Evolutionary conservation across 2,329 filamentous ascomycete species (phyloP), one percentile per base, ranked within the genome.

Genomic region (Nigrospora osmanthi): DNA sequence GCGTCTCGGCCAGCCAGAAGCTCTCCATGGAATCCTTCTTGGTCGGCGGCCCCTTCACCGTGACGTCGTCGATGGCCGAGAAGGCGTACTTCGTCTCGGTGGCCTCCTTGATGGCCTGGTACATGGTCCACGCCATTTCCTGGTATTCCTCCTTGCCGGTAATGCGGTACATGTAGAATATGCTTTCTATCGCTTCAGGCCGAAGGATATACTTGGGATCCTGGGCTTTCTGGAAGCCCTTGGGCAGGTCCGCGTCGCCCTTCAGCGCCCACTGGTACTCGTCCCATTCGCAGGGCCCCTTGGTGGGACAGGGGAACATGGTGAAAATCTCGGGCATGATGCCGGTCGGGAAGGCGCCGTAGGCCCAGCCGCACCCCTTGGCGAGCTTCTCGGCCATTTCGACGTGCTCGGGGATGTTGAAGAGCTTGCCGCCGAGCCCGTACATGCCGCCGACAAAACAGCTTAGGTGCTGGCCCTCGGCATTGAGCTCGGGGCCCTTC

Each of bases 1-100:
- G 63, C 14, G 83, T 89, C 66, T 88, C 83, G 0, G 80, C 78
- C 54, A 84, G 66, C 81, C 84, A 89, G 54, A 86, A 87, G 49
- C 77, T 83, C 68, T 87, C 57, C 56, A 60, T 60, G 10, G 55
- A 57, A 39, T 59, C 54, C 11, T 31, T 42, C 47, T 50, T 47
- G n/a, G 35, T 42, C 3, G 52, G 46, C 14, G 49, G 40, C 3
- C 38, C 41, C 12, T 39, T 16, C 15, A 54, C 49, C 23, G 48
- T 59, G 6, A 58, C 53, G 35, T 60, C 55, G 11, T 16, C 38
- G 9, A 60, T 32, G 4, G 57, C 57, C 6, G 57, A 51, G 43
- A 57, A 57, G 11, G 55, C 57, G 11, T 57, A 37, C 4, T 45
- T 31, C 11, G 57, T 59, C 45, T 49, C 40, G n/a, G 56, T 60